Base-by-base conservation (phyloP, 805 yeast species). In the Lachancea thermotolerans region DNA sequence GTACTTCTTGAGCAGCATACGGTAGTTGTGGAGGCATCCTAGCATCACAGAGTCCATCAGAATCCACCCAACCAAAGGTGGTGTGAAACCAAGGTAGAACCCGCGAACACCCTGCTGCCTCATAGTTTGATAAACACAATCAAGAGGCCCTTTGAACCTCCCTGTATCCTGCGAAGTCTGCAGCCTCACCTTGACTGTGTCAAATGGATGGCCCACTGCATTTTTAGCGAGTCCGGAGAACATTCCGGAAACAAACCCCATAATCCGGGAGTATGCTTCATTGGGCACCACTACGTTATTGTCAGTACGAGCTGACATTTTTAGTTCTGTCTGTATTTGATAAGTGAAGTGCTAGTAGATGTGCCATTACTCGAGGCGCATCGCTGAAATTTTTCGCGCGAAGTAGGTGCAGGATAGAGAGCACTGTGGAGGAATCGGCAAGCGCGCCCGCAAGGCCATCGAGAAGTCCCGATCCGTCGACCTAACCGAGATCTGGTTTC, bases 11-110 rank as follows among this genome's bases (percentile, higher is more conserved):
- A 86, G 69, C 14, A 81, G 64, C 49, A 85, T 67, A 52, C 90
- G 69, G 63, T 89, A 89, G 48, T 83, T 77, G 55, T 86, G 93
- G 45, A 88, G 68, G 5, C 93, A 82, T 1, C 96, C 96, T 50
- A 89, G 70, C 87, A 89, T 85, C 41, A 87, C 87, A 3, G 90
- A 80, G 60, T 89, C 97, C 96, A 89, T 89, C 50, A 85, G 65
- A 54, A 89, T 87, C 96, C 96, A 89, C 0, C 96, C 97, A 16
- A 86, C 78, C 52, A 89, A 71, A 1, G 96, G 96, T 4, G 97
- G 96, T 0, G 95, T 86, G 52, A 89, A 87, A 0, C 97, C 97
- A 54, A 88, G 79, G 60, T 87, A 89, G 44, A 89, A 77, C 1
- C 95, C 97, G 31, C 73, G 65, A 4, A 82, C 50, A 3, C 96